These are phyloP conservation scores for Guyanaporus albipodus DNA, from an alignment of 768 basidiomycete genomes.

Conservation along the genomic window DNA sequence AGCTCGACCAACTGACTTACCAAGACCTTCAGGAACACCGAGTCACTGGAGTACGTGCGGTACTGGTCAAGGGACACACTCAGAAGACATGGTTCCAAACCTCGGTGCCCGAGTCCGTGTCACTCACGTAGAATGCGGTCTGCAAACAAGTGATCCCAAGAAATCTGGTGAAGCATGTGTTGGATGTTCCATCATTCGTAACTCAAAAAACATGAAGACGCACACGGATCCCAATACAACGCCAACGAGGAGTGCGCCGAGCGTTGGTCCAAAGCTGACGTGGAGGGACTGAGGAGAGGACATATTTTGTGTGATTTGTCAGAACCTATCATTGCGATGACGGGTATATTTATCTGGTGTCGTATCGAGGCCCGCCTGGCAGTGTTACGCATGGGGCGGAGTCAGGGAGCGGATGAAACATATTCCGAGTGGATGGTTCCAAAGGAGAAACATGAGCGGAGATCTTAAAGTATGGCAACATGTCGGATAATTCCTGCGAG, in stretches of 20 bases:
- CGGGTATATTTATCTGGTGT: too few relatives aligned
- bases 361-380: too few relatives aligned
- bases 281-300: background rate
- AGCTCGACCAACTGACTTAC: background rate
- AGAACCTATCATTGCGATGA: background rate
- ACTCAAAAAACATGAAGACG: background rate
- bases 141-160: conserved; percentile 4
- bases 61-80: too few relatives aligned
- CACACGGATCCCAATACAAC: background rate
- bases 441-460: too few relatives aligned
- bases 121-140: background rate
- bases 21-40: background rate
- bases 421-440: too few relatives aligned
- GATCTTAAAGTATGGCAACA: too few relatives aligned
- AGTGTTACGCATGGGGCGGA: too few relatives aligned
- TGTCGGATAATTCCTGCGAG: too few relatives aligned
- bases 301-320: background rate
- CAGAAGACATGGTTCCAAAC: too few relatives aligned
- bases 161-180: background rate
- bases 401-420: too few relatives aligned
- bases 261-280: background rate
- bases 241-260: conserved; percentile 2
- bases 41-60: background rate
- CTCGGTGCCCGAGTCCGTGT: too few relatives aligned
- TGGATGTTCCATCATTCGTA: background rate